Percentiles rank a stretch among this genome's conserved stretches.
Conservation (phyloP, 1,284 basidiomycete genomes). For the Meripilus lineatus region DNA sequence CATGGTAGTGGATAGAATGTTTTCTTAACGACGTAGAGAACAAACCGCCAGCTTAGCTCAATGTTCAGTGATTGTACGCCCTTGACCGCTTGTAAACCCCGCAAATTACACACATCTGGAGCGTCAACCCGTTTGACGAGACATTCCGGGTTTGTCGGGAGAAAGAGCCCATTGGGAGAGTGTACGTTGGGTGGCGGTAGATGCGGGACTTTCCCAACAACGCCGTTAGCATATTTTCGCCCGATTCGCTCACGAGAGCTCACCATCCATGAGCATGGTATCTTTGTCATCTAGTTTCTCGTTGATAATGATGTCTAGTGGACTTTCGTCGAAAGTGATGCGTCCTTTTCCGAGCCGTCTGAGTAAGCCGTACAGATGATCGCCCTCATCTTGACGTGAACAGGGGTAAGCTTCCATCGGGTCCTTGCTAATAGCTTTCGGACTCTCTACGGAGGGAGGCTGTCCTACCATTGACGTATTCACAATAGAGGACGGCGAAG, state of each 20-base stretch:
- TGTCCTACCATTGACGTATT: slow-evolving; percentile 36
- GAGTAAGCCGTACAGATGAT: slow-evolving; percentile 20
- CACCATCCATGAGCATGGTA: slow-evolving; percentile 49
- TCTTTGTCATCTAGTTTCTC: slow-evolving; percentile 51
- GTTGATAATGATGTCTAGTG: slow-evolving; percentile 39
- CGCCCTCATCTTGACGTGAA: background rate
- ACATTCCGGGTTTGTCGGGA: slow-evolving; percentile 29
- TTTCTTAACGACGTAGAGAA: too few species aligned
- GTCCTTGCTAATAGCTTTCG: slow-evolving; percentile 6
- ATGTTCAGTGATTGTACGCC: slow-evolving; percentile 56
- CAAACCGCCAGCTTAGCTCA: slow-evolving; percentile 66
- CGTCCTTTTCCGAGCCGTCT: slow-evolving; percentile 13
- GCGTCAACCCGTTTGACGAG: background rate
- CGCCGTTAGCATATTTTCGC: background rate
- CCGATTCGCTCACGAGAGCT: too few species aligned
- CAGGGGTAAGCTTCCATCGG: too few species aligned
- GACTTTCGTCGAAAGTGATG: slow-evolving; percentile 20
- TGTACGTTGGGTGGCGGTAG: slow-evolving; percentile 47
- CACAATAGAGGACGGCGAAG: slow-evolving; percentile 26
- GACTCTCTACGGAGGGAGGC: slow-evolving; percentile 7
- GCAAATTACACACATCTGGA: slow-evolving; percentile 2
- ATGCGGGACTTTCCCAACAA: slow-evolving; percentile 39
- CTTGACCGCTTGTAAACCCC: slow-evolving; percentile 48
- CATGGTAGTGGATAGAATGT: too few species aligned
- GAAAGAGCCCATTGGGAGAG: slow-evolving; percentile 24